Percentiles rank a stretch among this genome's conserved stretches.
Conservation (phyloP, 768 basidiomycete genomes). For the Lactarius evosmus region DNA sequence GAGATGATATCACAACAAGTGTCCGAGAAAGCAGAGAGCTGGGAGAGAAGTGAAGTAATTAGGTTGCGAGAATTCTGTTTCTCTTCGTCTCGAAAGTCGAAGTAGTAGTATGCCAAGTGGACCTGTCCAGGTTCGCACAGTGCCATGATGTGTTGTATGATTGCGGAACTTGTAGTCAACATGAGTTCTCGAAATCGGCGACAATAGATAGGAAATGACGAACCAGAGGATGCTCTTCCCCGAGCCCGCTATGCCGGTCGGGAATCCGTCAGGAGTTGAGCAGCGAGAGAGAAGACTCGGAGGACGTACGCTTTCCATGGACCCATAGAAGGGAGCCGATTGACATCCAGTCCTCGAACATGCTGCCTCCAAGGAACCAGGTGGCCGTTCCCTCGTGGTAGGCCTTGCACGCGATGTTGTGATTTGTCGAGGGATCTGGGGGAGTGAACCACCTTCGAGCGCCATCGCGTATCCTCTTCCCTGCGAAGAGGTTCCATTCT, state of each 20-base stretch:
- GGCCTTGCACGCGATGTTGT: neutral
- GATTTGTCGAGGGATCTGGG: constrained; percentile 6
- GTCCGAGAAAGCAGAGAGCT: neutral
- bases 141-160: neutral
- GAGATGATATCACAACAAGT: neutral
- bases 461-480: neutral
- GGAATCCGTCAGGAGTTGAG: neutral
- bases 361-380: constrained; percentile 10
- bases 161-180: neutral
- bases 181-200: neutral
- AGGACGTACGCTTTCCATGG: constrained; percentile 4
- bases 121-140: neutral
- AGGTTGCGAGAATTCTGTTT: neutral
- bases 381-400: neutral
- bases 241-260: neutral
- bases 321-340: constrained; percentile 6
- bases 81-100: neutral
- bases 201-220: neutral
- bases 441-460: constrained; percentile 1
- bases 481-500: neutral
- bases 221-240: neutral
- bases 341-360: constrained; percentile 1
- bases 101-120: neutral
- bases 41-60: neutral
- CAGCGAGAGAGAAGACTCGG: neutral